Base-by-base conservation (phyloP, 257 asterid genomes). In the Penstemon eatonii region DNA sequence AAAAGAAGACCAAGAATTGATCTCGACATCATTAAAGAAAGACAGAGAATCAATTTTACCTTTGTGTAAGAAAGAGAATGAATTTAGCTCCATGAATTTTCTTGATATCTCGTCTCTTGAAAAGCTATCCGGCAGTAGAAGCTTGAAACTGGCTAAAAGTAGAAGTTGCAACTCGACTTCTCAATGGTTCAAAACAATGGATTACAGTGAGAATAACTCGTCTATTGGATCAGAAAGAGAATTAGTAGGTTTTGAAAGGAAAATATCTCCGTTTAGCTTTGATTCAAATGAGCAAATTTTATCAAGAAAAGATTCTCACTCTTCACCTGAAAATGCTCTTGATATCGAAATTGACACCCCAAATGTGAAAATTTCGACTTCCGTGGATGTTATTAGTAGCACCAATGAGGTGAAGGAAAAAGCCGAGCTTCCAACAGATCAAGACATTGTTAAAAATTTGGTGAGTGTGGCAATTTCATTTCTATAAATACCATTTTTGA, bases 101-200 rank as follows among this genome's bases (percentile, higher is more conserved):
- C 82, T 70, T 42, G 76, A 80, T 38, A 70, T 61, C 53, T 70
- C 81, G 1, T 25, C 33, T 25, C 33, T 25, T 25, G 33, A 25
- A 25, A 25, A 25, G 33, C 33, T 25, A 25, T 25, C 33, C 5
- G 41, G 57, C 42, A 11, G 59, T 60, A 66, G 77, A 77, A 80
- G 73, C 79, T 69, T 62, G 63, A 85, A 53, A 44, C 66, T 89
- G 59, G 68, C 78, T 46, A 94, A 75, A 80, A 94, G 97, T 62
- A 82, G 84, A 72, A 94, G 97, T 85, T 91, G 96, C 81, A 73
- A 73, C 66, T 68, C 77, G 3, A 71, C 65, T 44, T 79, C 91
- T 60, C 84, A 88, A 2, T 73, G 80, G 82, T 74, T 66, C 70
- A 77, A 75, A 46, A 77, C 76, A 69, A 75, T 56, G 36, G 83